Evolutionary conservation across 169 alveolate species (phyloP), one percentile per base, ranked within the genome.

Genomic region (Cryptosporidium bovis): DNA sequence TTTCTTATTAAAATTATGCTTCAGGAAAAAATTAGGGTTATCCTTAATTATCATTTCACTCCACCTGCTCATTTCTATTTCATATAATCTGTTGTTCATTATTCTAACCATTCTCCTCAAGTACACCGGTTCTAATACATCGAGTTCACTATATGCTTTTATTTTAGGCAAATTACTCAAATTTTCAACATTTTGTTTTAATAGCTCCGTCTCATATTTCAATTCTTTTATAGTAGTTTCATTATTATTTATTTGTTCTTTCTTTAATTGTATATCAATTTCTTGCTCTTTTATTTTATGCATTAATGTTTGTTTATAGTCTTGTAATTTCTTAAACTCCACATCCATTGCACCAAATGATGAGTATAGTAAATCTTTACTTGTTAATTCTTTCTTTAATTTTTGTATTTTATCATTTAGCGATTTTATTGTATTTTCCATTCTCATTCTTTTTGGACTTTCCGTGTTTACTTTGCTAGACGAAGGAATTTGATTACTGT

Each of bases 111-210:
- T 1, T 36, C 71, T 60, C 56, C 87, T 77, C 16, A 77, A 62
- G 40, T 77, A 77, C 7, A 77, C 71, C 0, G 87, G 87, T 44
- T 77, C 87, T 66, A 77, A 46, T 7, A 77, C 87, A 44, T 77
- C 87, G 10, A 40, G 27, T 36, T 77, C 87, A 46, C 87, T 77
- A 20, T 77, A 77, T 24, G 87, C 87, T 33, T 77, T 77, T 5
- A 77, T 77, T 66, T 77, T 77, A n/a, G 87, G 87, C 34, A 77
- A 31, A 60, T 77, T 77, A 5, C 64, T 53, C n/a, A 60, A 50
- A 40, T 60, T 77, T 40, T 77, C 87, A 24, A 77, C 18, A 27
- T 77, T 56, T 7, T 62, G 58, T 51, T 40, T 56, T 64, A 77
- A 40, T 20, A 13, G 1, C 2, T 77, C 87, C 3, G 71, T 24